A percentile compares a stretch with the other conserved stretches of the same genome.
Evolutionary conservation across 805 yeast species (phyloP).

Genomic region (Lipomyces sp.): DNA sequence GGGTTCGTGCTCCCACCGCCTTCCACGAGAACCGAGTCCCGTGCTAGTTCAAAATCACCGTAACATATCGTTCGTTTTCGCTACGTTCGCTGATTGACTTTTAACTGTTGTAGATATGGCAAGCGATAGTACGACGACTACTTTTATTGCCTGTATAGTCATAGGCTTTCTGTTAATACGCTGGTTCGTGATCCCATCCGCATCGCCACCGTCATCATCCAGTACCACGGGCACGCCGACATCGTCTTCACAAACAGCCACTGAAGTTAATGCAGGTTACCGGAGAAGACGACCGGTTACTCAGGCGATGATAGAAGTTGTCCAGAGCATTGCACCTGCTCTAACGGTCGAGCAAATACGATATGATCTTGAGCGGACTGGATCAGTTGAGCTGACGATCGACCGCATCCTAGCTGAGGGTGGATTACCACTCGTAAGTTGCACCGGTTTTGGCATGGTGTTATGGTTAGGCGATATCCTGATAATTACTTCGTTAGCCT

Average conservation of each 20-base stretch:
- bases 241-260: slow-evolving; percentile 7
- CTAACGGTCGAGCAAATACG: slow-evolving; percentile 71
- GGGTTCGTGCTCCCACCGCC: too few relatives aligned
- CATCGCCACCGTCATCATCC: slow-evolving; percentile 11
- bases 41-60: not conserved
- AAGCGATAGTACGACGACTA: slow-evolving; percentile 34
- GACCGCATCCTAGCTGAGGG: slow-evolving; percentile 69
- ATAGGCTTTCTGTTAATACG: slow-evolving; percentile 37
- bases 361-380: slow-evolving; percentile 72
- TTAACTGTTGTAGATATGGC: slow-evolving; percentile 20
- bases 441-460: not conserved
- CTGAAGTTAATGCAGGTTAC: not conserved
- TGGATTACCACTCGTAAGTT: slow-evolving; percentile 52
- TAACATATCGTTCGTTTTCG: not conserved
- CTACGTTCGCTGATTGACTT: not conserved
- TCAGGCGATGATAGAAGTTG: slow-evolving; percentile 76
- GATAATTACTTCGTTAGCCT: slow-evolving; percentile 11
- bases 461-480: not conserved
- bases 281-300: slow-evolving; percentile 44
- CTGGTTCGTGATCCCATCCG: slow-evolving; percentile 30
- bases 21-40: not conserved
- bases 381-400: slow-evolving; percentile 80
- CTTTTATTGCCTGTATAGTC: slow-evolving; percentile 37
- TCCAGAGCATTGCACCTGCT: slow-evolving; percentile 79
- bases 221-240: slow-evolving; percentile 11